Percentiles rank a stretch among this genome's conserved stretches.
These are phyloP conservation scores for Macaranga tanarius DNA, from an alignment of 441 rosid genomes.

Conservation along the genomic window DNA sequence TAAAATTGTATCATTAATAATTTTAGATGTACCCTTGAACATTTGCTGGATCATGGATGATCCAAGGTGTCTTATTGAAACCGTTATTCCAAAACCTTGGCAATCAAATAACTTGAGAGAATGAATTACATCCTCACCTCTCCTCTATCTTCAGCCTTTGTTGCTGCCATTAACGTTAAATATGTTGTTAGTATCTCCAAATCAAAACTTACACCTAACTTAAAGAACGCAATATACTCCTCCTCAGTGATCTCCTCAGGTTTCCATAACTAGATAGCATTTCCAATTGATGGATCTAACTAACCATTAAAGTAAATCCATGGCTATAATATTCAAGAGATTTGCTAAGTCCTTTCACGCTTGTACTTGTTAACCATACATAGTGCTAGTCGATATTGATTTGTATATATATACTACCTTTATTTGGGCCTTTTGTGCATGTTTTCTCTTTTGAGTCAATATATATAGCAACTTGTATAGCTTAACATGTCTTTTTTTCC, in stretches of 20 bases:
- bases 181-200: too few species aligned
- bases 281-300: too few species aligned
- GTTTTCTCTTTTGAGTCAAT: not conserved
- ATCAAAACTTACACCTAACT: too few species aligned
- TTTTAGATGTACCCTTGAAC: conserved; percentile 90
- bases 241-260: too few species aligned
- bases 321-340: conserved; percentile 49
- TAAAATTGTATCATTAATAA: conserved; percentile 81
- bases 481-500: not conserved
- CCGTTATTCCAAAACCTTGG: conserved; percentile 93
- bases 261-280: too few species aligned
- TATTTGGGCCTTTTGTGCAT: not conserved
- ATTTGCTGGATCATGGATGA: conserved; percentile 96
- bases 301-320: too few species aligned
- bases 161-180: too few species aligned
- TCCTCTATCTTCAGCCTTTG: conserved; percentile 79
- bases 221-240: too few species aligned
- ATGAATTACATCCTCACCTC: conserved; percentile 87
- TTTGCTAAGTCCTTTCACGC: conserved; percentile 19
- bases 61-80: conserved; percentile 83
- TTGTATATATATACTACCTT: not conserved
- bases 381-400: not conserved
- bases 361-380: conserved; percentile 5
- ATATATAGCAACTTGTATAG: not conserved
- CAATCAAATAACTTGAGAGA: conserved; percentile 86